phyloP scores from a whole-genome alignment of 2,329 filamentous ascomycete genomes.

The Xylaria arbuscula region DNA sequence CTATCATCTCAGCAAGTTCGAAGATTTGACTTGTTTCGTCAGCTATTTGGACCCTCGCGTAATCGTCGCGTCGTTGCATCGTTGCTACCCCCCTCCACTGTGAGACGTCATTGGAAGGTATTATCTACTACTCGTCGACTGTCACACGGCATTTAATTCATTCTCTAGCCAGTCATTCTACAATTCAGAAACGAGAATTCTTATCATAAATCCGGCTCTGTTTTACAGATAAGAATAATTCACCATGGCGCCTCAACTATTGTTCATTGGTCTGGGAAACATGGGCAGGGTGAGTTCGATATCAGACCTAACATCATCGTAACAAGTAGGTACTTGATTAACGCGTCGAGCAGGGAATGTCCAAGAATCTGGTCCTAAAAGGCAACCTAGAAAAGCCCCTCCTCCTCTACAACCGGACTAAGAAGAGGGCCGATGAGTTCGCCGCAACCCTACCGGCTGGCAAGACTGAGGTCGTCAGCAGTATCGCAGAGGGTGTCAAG shows the following conservation, averaged over 20 bases:
- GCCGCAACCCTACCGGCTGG: constrained; percentile 67
- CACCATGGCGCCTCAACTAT: constrained; percentile 68
- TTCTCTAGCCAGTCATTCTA: neutral
- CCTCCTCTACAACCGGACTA: constrained; percentile 83
- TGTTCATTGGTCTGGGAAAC: constrained; percentile 88
- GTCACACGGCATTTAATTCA: neutral
- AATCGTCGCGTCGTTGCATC: neutral
- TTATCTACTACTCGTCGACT: neutral
- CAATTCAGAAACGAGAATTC: neutral
- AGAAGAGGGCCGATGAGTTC: constrained; percentile 72
- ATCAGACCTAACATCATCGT: neutral
- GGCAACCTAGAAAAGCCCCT: constrained; percentile 76
- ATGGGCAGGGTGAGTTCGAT: constrained; percentile 77
- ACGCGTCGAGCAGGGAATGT: constrained; percentile 76
- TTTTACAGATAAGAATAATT: neutral
- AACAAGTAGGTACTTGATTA: constrained; percentile 32
- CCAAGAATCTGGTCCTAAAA: constrained; percentile 84
- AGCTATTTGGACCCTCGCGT: neutral
- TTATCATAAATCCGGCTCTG: neutral
- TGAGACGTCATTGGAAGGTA: constrained; percentile 22
- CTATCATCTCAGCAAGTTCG: neutral
- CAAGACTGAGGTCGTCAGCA: constrained; percentile 72
- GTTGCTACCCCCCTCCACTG: neutral
- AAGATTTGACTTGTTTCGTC: neutral
- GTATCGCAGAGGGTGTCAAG: constrained; percentile 73